Evolutionary conservation across 2,329 filamentous ascomycete genomes (phyloP).

Genomic region (Ramularia endophylla): DNA sequence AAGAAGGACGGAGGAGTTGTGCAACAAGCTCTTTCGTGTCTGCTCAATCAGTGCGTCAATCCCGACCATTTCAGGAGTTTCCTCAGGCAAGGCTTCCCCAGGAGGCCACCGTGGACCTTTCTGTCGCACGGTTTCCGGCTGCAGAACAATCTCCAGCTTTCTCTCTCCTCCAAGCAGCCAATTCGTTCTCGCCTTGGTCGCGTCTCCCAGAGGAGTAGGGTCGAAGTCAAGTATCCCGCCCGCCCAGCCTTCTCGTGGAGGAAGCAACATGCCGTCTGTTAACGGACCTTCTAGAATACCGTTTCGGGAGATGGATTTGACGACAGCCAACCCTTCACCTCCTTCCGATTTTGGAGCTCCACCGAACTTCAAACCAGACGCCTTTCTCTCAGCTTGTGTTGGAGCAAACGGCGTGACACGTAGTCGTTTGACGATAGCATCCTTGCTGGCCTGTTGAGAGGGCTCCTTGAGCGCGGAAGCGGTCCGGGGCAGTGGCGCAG

Average conservation of each 20-base stretch:
- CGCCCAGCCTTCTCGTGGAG: constrained; percentile 63
- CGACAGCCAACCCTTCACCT: constrained; percentile 66
- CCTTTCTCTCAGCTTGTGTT: constrained; percentile 47
- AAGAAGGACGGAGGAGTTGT: constrained; percentile 82
- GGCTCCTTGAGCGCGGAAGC: constrained; percentile 41
- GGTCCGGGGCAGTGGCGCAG: constrained; percentile 61
- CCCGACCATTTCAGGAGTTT: constrained; percentile 65
- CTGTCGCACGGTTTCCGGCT: constrained; percentile 63
- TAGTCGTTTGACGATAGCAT: constrained; percentile 55
- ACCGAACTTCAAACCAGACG: constrained; percentile 71
- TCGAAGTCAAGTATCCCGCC: constrained; percentile 81
- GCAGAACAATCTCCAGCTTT: constrained; percentile 68
- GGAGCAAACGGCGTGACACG: constrained; percentile 76
- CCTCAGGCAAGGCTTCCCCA: constrained; percentile 49
- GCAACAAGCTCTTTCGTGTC: constrained; percentile 68
- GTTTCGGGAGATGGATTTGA: constrained; percentile 64
- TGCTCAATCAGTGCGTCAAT: constrained; percentile 72
- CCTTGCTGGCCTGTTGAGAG: constrained; percentile 33
- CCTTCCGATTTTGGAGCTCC: constrained; percentile 78
- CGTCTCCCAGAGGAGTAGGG: constrained; percentile 44
- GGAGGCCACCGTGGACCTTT: constrained; percentile 47
- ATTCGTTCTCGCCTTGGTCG: constrained; percentile 42
- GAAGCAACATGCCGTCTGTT: constrained; percentile 80
- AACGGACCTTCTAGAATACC: constrained; percentile 75
- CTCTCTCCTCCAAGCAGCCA: constrained; percentile 79